Evolutionary conservation across 228 moss, liverwort and hornwort genomes (phyloP).

Genomic region (Sphagnum fallax): DNA sequence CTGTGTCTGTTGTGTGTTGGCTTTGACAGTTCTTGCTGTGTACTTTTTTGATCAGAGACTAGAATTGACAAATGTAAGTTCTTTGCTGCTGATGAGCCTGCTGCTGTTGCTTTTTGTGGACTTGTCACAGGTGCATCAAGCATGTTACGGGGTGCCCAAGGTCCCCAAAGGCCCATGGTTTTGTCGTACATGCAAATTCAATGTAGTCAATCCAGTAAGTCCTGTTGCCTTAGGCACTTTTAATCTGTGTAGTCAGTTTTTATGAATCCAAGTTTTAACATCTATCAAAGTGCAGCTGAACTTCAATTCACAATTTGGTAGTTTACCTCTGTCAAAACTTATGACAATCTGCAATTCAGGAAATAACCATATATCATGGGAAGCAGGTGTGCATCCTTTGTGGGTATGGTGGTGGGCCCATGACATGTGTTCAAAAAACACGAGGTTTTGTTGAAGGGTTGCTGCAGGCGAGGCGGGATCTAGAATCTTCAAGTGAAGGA

Average conservation of each 20-base stretch:
- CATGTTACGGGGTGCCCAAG: conserved; percentile 91
- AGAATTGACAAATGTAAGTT: no score
- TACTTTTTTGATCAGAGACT: no score
- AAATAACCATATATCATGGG: not conserved
- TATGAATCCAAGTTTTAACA: no score
- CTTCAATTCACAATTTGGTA: no score
- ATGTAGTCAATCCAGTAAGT: conserved; percentile 59
- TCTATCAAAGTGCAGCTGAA: no score
- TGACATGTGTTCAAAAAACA: conserved; percentile 92
- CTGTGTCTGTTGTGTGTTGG: no score
- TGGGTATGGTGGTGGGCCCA: conserved; percentile 88
- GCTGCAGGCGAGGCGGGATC: conserved; percentile 69
- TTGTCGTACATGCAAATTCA: conserved; percentile 92
- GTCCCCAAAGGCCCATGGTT: conserved; percentile 72
- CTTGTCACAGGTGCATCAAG: conserved; percentile 73
- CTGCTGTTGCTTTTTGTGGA: no score
- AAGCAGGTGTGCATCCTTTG: conserved; percentile 83
- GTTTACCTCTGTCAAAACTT: no score
- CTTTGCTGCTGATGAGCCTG: no score
- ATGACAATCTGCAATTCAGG: no score
- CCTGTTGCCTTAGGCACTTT: not conserved
- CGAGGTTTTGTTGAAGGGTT: conserved; percentile 58
- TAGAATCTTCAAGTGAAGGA: conserved; percentile 14
- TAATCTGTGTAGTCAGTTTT: no score
- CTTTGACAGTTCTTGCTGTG: no score